A percentile compares a stretch with the other conserved stretches of the same genome.
Conservation (phyloP, 768 basidiomycete species). For the Hygrophorus russula region DNA sequence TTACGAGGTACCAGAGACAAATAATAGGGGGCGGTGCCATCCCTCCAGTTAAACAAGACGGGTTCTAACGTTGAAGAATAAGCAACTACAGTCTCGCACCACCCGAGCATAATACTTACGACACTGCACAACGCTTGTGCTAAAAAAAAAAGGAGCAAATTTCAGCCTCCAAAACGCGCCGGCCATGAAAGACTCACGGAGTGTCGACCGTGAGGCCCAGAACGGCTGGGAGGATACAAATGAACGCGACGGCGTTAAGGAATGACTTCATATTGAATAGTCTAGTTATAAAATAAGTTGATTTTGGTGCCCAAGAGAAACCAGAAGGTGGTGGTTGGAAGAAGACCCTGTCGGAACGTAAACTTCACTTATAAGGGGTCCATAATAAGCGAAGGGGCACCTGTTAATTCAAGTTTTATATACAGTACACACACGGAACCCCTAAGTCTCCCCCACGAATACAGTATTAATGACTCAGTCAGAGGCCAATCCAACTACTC, state of each 20-base stretch:
- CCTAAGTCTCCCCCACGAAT: too few relatives aligned
- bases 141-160: conserved; percentile 10
- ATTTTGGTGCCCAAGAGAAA: background rate
- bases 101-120: conserved; percentile 23
- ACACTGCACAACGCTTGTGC: conserved; percentile 34
- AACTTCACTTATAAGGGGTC: too few relatives aligned
- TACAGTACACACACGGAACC: too few relatives aligned
- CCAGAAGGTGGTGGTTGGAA: background rate
- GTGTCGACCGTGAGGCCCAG: conserved; percentile 48
- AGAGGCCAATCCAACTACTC: conserved; percentile 89
- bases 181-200: conserved; percentile 43
- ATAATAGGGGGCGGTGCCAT: conserved; percentile 46
- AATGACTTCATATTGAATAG: conserved; percentile 26
- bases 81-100: background rate
- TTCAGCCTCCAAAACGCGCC: conserved; percentile 2
- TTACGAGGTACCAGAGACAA: conserved; percentile 51
- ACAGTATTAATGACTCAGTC: conserved; percentile 1
- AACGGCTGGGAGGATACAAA: conserved; percentile 27
- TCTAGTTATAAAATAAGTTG: conserved; percentile 1
- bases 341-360: background rate
- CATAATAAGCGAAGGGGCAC: too few relatives aligned
- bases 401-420: too few relatives aligned
- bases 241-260: conserved; percentile 20
- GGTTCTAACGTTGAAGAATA: conserved; percentile 32
- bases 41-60: conserved; percentile 39